Conservation (phyloP, 805 yeast genomes). For the Clavispora asparagi region DNA sequence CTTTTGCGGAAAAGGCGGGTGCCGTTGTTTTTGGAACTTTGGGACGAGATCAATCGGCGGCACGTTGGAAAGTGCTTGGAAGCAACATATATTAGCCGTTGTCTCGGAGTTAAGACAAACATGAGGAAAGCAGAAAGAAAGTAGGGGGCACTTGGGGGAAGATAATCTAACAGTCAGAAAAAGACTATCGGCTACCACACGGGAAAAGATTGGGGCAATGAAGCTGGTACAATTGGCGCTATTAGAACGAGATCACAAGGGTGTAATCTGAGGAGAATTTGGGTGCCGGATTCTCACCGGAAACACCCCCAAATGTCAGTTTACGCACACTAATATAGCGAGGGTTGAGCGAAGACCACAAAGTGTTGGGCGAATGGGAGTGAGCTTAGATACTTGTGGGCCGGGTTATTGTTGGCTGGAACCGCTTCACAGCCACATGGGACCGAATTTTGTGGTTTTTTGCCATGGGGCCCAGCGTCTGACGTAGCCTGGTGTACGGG, state of each 20-base stretch:
- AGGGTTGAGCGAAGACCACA: no score
- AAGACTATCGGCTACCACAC: background rate
- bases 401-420: no score
- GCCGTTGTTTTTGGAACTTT: constrained; percentile 2
- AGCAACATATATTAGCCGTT: constrained; percentile 11
- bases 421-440: no score
- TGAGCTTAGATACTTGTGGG: no score
- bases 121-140: constrained; percentile 1
- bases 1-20: constrained; percentile 19
- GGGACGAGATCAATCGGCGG: constrained; percentile 7
- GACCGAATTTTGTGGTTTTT: no score
- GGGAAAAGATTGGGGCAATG: background rate
- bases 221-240: background rate
- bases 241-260: background rate
- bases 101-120: constrained; percentile 12
- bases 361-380: no score
- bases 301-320: background rate
- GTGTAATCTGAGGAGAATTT: background rate
- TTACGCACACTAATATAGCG: background rate
- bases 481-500: background rate
- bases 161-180: background rate
- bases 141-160: background rate
- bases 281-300: background rate
- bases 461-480: no score
- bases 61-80: constrained; percentile 12